Conservation (phyloP, 495 filamentous ascomycete species). For the Aspergillus sparsus region DNA sequence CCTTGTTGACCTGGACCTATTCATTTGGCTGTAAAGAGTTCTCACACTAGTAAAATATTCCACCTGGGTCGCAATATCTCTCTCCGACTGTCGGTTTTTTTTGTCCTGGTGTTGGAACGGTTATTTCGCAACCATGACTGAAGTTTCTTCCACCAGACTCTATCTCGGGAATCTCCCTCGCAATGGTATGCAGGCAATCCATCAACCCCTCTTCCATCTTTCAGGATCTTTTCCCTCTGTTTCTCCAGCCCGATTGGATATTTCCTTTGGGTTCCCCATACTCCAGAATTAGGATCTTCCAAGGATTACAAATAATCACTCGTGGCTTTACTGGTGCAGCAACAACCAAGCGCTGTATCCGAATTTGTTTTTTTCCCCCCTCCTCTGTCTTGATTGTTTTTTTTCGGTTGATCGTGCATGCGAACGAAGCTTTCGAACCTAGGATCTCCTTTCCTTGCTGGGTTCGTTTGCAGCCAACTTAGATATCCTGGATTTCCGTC, state of each 20-base stretch:
- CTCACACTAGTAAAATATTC: constrained; percentile 11
- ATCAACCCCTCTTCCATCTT: constrained; percentile 29
- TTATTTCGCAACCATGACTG: constrained; percentile 43
- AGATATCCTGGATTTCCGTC: constrained; percentile 21
- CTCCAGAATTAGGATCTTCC: constrained; percentile 22
- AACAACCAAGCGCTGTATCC: constrained; percentile 3
- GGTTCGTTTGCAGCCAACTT: constrained; percentile 11
- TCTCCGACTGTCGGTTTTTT: constrained; percentile 4
- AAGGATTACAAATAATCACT: constrained; percentile 20
- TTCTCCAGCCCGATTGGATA: constrained; percentile 23
- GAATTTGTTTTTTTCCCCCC: neutral
- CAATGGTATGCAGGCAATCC: constrained; percentile 71
- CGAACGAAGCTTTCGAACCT: neutral
- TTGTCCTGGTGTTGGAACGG: constrained; percentile 13
- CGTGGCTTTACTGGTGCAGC: constrained; percentile 14
- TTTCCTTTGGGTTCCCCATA: constrained; percentile 17
- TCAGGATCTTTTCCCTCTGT: constrained; percentile 20
- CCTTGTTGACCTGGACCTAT: constrained; percentile 20
- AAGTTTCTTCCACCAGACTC: constrained; percentile 89
- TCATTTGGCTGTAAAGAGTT: constrained; percentile 16
- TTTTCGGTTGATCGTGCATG: constrained; percentile 1
- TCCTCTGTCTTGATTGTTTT: neutral
- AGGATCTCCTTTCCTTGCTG: constrained; percentile 13
- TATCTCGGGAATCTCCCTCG: constrained; percentile 98
- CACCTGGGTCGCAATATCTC: constrained; percentile 3